A percentile compares a stretch with the other conserved stretches of the same genome.
These are phyloP conservation scores for thale cress (Arabidopsis thaliana) DNA, from an alignment of 345 rosid species.

Conservation along the genomic window TAIR10.1 NC_003074.8:22625001-22625500, in stretches of 20 bases:
- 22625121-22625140: constrained; percentile 99
- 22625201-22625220: constrained; percentile 19
- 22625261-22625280: constrained; percentile 99
- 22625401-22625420: constrained; percentile 99
- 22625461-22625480: constrained; percentile 90
- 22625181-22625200: neutral
- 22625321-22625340: constrained; percentile 98
- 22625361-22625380: constrained; percentile 76
- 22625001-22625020: constrained; percentile 95
- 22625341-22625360: constrained; percentile 95
- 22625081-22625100: constrained; percentile 93
- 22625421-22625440: constrained; percentile 97
- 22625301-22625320: constrained; percentile 81
- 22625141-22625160: constrained; percentile 58
- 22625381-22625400: constrained; percentile 93
- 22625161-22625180: constrained; percentile 13
- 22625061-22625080: constrained; percentile 99
- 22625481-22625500: constrained; percentile 84
- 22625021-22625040: constrained; percentile 86
- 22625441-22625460: constrained; percentile 88
- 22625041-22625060: constrained; percentile 97
- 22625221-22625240: constrained; percentile 56
- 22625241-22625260: constrained; percentile 92
- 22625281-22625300: constrained; percentile 94
- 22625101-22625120: constrained; percentile 92